Conservation (phyloP, 139 green algal genomes). For the Haematococcus lacustris region DNA sequence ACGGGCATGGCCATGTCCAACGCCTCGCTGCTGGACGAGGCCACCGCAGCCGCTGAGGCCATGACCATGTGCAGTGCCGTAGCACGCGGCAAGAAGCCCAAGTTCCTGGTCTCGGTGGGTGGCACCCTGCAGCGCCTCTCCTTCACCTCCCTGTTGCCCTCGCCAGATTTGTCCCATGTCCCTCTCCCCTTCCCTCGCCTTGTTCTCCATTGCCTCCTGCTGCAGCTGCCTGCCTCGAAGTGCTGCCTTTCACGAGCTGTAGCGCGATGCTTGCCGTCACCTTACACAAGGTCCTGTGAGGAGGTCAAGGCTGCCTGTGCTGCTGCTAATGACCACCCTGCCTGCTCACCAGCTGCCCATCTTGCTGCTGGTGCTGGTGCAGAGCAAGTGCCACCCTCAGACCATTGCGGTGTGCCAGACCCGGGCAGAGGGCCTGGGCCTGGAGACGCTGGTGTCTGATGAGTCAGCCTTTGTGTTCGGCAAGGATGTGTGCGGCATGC, state of each 20-base stretch:
- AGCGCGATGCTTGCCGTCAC: too few relatives aligned
- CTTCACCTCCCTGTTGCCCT: too few relatives aligned
- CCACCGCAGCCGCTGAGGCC: slow-evolving; percentile 93
- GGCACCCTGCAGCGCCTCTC: too few relatives aligned
- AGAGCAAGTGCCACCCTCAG: slow-evolving; percentile 96
- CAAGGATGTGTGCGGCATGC: slow-evolving; percentile 90
- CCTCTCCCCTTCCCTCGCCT: too few relatives aligned
- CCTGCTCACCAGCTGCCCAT: too few relatives aligned
- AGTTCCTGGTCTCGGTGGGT: slow-evolving; percentile 85
- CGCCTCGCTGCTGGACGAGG: slow-evolving; percentile 94
- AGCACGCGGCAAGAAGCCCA: slow-evolving; percentile 93
- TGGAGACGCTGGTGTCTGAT: slow-evolving; percentile 74
- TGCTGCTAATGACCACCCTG: too few relatives aligned
- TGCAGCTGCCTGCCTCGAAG: too few relatives aligned
- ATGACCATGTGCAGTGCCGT: slow-evolving; percentile 98
- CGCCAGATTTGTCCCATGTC: too few relatives aligned
- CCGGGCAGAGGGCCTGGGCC: slow-evolving; percentile 88
- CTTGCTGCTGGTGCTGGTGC: slow-evolving; percentile 17
- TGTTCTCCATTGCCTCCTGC: too few relatives aligned
- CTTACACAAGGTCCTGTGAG: too few relatives aligned
- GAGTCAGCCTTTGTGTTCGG: slow-evolving; percentile 57
- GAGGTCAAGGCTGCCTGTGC: too few relatives aligned
- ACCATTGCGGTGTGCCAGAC: slow-evolving; percentile 93
- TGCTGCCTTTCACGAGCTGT: too few relatives aligned
- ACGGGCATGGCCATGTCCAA: slow-evolving; percentile 93